These are phyloP conservation scores for Thuja plicata DNA, from an alignment of 83 land plant genomes.

Conservation along the genomic window DNA sequence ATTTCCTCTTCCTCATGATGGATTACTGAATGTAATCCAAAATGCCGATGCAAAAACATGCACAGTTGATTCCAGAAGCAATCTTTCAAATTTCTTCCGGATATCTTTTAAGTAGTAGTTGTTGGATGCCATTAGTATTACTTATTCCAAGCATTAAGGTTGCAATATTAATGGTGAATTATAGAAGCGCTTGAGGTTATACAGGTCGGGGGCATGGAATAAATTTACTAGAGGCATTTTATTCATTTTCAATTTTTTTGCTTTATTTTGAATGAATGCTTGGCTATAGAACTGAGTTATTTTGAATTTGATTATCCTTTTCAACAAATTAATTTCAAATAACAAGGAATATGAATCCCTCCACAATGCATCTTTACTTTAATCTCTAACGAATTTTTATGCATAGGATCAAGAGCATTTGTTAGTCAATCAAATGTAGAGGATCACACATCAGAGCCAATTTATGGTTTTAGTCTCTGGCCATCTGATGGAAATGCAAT, in stretches of 20 bases:
- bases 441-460: background rate
- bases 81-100: background rate
- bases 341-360: background rate
- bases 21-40: too few species aligned
- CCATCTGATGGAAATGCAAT: background rate
- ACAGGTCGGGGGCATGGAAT: background rate
- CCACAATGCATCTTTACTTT: background rate
- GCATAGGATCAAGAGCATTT: background rate
- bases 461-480: background rate
- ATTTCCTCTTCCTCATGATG: too few species aligned
- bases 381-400: background rate
- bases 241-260: background rate
- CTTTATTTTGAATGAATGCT: background rate
- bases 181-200: background rate
- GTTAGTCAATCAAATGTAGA: background rate
- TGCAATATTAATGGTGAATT: background rate
- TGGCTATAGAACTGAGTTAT: background rate
- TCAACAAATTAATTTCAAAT: background rate
- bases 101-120: background rate
- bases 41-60: too few species aligned
- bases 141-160: background rate
- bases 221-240: background rate
- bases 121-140: background rate
- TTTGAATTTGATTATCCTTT: background rate
- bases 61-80: too few species aligned